These are phyloP conservation scores for Arthrobotrys musiformis DNA, from an alignment of 2,329 filamentous ascomycete genomes.

Conservation along the genomic window DNA sequence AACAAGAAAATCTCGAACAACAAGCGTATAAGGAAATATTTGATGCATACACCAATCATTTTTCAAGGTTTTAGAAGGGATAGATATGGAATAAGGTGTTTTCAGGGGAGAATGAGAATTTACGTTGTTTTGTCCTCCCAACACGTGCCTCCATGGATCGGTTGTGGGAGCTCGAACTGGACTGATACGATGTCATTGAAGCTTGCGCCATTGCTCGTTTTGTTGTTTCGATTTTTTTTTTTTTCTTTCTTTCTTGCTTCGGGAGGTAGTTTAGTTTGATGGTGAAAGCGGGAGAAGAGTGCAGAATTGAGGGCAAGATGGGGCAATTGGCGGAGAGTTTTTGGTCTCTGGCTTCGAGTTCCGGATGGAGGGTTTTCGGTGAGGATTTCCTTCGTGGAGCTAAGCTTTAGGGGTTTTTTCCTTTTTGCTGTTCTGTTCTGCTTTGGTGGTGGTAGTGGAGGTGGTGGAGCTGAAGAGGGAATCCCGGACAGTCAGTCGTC, in stretches of 20 bases:
- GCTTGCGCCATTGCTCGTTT: conserved; percentile 44
- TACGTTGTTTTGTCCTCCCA: conserved; percentile 55
- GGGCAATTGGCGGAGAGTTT: conserved; percentile 6
- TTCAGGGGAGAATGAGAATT: conserved; percentile 51
- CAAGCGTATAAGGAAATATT: conserved; percentile 12
- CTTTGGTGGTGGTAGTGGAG: too few relatives aligned
- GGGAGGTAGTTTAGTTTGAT: not conserved
- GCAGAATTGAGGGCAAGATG: not conserved
- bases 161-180: conserved; percentile 38
- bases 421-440: not conserved
- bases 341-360: not conserved
- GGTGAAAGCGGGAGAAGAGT: not conserved
- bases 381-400: conserved; percentile 17
- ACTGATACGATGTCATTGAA: conserved; percentile 48
- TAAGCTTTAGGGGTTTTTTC: conserved; percentile 29
- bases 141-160: conserved; percentile 52
- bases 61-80: not conserved
- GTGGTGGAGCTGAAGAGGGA: conserved; percentile 39
- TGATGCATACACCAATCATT: conserved; percentile 27
- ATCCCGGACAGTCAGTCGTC: conserved; percentile 33
- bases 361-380: conserved; percentile 30
- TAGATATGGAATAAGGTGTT: not conserved
- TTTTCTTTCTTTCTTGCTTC: not conserved
- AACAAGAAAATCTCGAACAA: conserved; percentile 8
- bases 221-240: not conserved